phyloP scores from a whole-genome alignment of 345 rosid species.

The Arabis hirsuta region DNA sequence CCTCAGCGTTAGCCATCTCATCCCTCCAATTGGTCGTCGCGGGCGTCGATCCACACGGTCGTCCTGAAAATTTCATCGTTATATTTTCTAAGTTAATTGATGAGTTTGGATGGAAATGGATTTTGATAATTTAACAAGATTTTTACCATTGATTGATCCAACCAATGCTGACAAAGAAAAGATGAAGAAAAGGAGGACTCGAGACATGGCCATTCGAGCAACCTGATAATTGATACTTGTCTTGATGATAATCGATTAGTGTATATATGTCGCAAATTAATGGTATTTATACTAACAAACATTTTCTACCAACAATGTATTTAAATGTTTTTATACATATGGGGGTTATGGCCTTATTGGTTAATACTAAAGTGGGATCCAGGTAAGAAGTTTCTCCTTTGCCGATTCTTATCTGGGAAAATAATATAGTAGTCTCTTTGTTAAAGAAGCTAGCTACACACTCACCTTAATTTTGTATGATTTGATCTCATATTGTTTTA shows the following conservation, averaged over 20 bases:
- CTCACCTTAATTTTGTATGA: not conserved
- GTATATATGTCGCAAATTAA: not conserved
- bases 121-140: not conserved
- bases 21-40: not conserved
- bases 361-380: not conserved
- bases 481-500: not conserved
- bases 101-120: not conserved
- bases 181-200: not conserved
- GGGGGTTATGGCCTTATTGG: constrained; percentile 1
- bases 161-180: not conserved
- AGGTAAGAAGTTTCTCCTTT: not conserved
- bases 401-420: not conserved
- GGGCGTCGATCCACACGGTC: constrained; percentile 5
- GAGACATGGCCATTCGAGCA: constrained; percentile 8
- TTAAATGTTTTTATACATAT: not conserved
- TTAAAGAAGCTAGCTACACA: not conserved
- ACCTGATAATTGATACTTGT: not conserved
- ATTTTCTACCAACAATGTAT: not conserved
- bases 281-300: not conserved
- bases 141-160: constrained; percentile 5
- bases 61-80: not conserved
- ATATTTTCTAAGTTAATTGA: not conserved
- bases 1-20: not conserved
- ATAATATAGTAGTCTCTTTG: not conserved
- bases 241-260: not conserved